Evolutionary conservation across 345 rosid genomes (phyloP).

Genomic region (Lagerstroemia speciosa): DNA sequence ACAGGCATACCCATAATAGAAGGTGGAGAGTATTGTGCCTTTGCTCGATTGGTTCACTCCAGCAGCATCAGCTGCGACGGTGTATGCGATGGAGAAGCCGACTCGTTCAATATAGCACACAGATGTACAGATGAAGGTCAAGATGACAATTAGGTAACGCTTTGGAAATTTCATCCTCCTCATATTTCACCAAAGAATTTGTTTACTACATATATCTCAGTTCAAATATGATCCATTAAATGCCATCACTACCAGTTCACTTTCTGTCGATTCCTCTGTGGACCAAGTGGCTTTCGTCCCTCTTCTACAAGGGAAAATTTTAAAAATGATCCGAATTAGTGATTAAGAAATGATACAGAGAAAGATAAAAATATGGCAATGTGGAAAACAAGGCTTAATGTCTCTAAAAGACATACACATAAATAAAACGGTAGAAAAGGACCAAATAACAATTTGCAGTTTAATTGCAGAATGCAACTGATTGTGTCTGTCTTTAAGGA

Average conservation of each 20-base stretch:
- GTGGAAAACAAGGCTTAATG: not conserved
- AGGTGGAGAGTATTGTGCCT: constrained; percentile 78
- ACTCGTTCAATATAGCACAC: constrained; percentile 95
- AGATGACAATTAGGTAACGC: constrained; percentile 69
- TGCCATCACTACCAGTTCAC: constrained; percentile 1
- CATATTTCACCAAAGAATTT: constrained; percentile 26
- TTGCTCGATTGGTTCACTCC: constrained; percentile 86
- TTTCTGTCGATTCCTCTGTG: not conserved
- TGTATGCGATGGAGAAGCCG: constrained; percentile 93
- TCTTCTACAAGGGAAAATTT: not conserved
- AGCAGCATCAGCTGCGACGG: constrained; percentile 83
- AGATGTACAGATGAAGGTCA: constrained; percentile 75
- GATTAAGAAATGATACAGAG: not conserved
- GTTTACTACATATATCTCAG: constrained; percentile 2
- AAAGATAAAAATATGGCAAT: not conserved
- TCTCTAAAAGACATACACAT: not conserved
- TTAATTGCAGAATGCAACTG: not conserved
- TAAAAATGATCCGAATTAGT: not conserved
- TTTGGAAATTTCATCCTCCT: constrained; percentile 52
- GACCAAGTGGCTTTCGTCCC: not conserved
- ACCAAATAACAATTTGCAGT: not conserved
- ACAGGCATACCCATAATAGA: constrained; percentile 86
- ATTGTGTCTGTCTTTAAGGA: not conserved
- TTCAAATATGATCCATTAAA: not conserved
- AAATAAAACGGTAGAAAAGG: not conserved